Evolutionary conservation across 345 rosid species (phyloP).

Genomic region (Trapa bicornis): DNA sequence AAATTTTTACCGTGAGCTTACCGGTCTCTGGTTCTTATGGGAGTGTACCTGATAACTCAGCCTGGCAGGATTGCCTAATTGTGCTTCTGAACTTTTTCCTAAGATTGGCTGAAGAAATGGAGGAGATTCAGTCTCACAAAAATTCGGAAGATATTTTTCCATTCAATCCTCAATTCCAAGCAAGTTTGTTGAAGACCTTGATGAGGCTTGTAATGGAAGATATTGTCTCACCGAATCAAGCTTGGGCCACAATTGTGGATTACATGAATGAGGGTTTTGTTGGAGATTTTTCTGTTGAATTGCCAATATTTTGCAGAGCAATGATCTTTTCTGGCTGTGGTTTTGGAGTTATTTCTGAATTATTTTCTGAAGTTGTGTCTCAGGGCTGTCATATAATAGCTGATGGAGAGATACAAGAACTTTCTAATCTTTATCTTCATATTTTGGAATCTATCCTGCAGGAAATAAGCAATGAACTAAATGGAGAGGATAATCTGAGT

Average conservation of each 20-base stretch:
- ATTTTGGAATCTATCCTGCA: constrained; percentile 54
- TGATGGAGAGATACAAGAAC: constrained; percentile 26
- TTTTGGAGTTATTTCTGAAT: constrained; percentile 58
- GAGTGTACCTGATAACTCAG: constrained; percentile 65
- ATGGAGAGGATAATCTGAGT: constrained; percentile 37
- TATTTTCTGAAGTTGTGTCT: constrained; percentile 39
- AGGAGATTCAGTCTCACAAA: constrained; percentile 29
- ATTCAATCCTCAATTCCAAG: constrained; percentile 48
- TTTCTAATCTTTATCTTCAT: constrained; percentile 45
- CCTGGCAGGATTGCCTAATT: constrained; percentile 91
- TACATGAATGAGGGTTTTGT: constrained; percentile 38
- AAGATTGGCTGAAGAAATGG: constrained; percentile 67
- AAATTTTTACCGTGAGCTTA: constrained; percentile 38
- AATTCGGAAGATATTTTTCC: constrained; percentile 17
- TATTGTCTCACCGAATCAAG: constrained; percentile 81
- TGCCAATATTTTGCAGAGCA: constrained; percentile 54
- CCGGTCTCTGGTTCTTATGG: constrained; percentile 26
- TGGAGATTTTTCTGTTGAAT: constrained; percentile 37
- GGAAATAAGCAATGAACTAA: constrained; percentile 38
- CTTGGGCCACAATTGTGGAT: constrained; percentile 52
- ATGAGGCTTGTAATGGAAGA: constrained; percentile 77
- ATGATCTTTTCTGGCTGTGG: constrained; percentile 82
- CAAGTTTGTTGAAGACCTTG: constrained; percentile 47
- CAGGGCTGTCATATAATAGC: constrained; percentile 14
- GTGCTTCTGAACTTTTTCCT: constrained; percentile 68